Base-by-base conservation (phyloP, 192 early-diverging fungal species). In the Coemansia sp. region DNA sequence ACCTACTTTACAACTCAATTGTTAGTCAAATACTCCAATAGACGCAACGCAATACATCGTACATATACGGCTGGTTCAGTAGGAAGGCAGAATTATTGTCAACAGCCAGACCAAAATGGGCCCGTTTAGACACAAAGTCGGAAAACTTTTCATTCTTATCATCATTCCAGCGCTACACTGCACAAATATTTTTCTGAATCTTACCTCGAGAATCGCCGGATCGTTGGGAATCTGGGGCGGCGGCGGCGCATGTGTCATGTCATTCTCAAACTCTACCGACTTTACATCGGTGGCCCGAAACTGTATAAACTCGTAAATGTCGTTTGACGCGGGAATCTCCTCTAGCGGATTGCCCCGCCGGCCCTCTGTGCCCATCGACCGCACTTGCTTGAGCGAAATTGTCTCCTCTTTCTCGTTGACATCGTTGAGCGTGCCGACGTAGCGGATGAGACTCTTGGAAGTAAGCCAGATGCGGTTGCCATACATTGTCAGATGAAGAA, bases 281-380 rank as follows among this genome's bases (percentile, higher is more conserved):
- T 93, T 90, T 58, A 98, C 90, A 65, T 98, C 97, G 15, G 90
- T 87, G 17, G 94, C 97, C 35, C 94, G 87, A 74, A 98, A 98
- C 25, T 94, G 90, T 65, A 98, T 95, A 65, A 86, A 92, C 61
- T 93, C 92, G 78, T 91, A 98, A 41, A 94, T 81, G 67, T 91
- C 88, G 35, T 92, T 90, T 15, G 88, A 87, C 0, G 89, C 78
- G n/a, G 89, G 90, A 59, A 98, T 92, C 72, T 97, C 95, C 59
- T 97, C 89, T 51, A 73, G 61, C 10, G 87, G 88, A 60, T 92
- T 87, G 24, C 74, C 81, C 51, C 83, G 79, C 25, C 96, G 90
- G 64, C 95, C 95, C 76, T 98, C 96, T 1, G 96, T 98, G 61
- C 96, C 96, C 77, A 89, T 91, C n/a, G 93, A 95, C 49, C 88